Evolutionary conservation across 192 early-diverging fungal genomes (phyloP).

Genomic region (Coemansia sp.): DNA sequence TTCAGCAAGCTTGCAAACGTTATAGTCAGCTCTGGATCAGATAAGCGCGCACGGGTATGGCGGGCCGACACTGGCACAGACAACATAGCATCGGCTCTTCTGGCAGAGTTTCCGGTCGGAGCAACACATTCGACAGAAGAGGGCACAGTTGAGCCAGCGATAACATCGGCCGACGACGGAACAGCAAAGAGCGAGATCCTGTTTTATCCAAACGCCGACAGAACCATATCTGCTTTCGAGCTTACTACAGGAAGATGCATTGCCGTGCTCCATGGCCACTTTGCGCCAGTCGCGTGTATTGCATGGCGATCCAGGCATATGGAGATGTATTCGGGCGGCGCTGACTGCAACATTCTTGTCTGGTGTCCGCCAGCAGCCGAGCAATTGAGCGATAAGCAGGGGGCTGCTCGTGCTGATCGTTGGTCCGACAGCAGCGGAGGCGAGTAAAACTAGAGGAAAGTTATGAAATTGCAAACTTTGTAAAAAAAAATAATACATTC

Average conservation of each 20-base stretch:
- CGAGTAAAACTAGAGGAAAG: not conserved
- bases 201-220: conserved; percentile 62
- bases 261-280: conserved; percentile 61
- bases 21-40: conserved; percentile 61
- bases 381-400: conserved; percentile 25
- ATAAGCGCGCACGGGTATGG: conserved; percentile 68
- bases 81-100: conserved; percentile 6
- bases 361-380: conserved; percentile 55
- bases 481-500: not conserved
- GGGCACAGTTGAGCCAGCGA: conserved; percentile 31
- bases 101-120: not conserved
- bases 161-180: conserved; percentile 33
- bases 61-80: not conserved
- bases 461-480: too few species aligned
- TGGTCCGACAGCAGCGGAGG: conserved; percentile 42
- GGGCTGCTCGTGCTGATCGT: conserved; percentile 12
- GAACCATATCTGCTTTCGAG: conserved; percentile 60
- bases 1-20: conserved; percentile 64
- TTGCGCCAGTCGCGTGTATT: conserved; percentile 61
- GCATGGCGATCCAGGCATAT: conserved; percentile 55
- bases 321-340: conserved; percentile 66
- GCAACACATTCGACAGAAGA: not conserved
- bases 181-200: conserved; percentile 23
- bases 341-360: conserved; percentile 59
- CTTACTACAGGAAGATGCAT: conserved; percentile 58